Percentiles rank a stretch among this genome's conserved stretches.
Conservation (phyloP, 2,329 filamentous ascomycete genomes). For the Pseudogymnoascus sp. region DNA sequence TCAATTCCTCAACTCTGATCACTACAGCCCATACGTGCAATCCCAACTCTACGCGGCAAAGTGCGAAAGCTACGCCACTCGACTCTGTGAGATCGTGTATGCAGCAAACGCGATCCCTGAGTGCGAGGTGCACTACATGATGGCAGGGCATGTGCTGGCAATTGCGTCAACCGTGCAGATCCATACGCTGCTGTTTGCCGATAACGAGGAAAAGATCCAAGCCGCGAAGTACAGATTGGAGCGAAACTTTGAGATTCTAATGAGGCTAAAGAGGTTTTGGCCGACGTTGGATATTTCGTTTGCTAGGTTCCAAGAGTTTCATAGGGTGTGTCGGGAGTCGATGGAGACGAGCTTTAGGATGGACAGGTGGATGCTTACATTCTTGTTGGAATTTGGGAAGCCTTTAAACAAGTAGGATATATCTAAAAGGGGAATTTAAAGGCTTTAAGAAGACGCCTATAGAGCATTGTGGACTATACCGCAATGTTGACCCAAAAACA, state of each 20-base stretch:
- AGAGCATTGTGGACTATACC: too few relatives aligned
- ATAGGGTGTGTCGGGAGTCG: constrained; percentile 32
- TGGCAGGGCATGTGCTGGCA: constrained; percentile 39
- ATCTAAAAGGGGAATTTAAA: too few relatives aligned
- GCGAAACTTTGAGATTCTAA: constrained; percentile 37
- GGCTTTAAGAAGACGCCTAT: too few relatives aligned
- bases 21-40: constrained; percentile 11
- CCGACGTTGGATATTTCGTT: constrained; percentile 33
- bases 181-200: constrained; percentile 36
- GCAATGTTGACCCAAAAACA: too few relatives aligned
- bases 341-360: constrained; percentile 32
- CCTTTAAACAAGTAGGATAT: constrained; percentile 4
- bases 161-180: constrained; percentile 39
- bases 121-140: constrained; percentile 36
- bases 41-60: constrained; percentile 28
- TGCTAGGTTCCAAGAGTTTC: constrained; percentile 33
- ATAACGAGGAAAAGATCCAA: constrained; percentile 30
- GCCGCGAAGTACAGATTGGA: constrained; percentile 33
- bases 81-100: constrained; percentile 35
- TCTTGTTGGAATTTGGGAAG: constrained; percentile 19
- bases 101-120: constrained; percentile 29
- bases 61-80: constrained; percentile 34
- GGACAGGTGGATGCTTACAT: constrained; percentile 35
- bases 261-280: constrained; percentile 34
- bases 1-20: constrained; percentile 33